Evolutionary conservation across 2,329 filamentous ascomycete genomes (phyloP).

Genomic region (Colletotrichum cuscutae): DNA sequence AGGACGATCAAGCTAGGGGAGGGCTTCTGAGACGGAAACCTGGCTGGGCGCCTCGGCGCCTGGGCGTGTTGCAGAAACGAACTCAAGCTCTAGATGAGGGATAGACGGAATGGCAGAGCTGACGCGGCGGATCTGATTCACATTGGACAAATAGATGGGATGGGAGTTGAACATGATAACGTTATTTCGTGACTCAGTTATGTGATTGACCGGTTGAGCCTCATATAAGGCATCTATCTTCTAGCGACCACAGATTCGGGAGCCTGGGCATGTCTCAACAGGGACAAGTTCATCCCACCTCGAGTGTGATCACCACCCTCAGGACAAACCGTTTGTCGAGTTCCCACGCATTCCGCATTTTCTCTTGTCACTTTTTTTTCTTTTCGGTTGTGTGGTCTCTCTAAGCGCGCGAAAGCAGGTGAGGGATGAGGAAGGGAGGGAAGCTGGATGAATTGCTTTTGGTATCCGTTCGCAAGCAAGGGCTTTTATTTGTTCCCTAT

Average conservation of each 20-base stretch:
- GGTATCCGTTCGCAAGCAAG: slow-evolving; percentile 36
- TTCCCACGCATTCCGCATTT: slow-evolving; percentile 2
- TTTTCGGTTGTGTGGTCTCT: slow-evolving; percentile 7
- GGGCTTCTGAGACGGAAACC: slow-evolving; percentile 59
- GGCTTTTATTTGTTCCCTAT: slow-evolving; percentile 55
- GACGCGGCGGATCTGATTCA: neutral
- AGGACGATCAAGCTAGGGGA: slow-evolving; percentile 73
- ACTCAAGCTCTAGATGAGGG: neutral
- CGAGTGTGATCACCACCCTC: slow-evolving; percentile 17
- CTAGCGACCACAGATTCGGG: slow-evolving; percentile 5
- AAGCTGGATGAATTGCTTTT: slow-evolving; percentile 24
- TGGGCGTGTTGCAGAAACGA: neutral
- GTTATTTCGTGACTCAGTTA: slow-evolving; percentile 28
- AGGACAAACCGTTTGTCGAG: slow-evolving; percentile 22
- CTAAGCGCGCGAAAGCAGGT: slow-evolving; percentile 18
- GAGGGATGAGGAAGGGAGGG: neutral
- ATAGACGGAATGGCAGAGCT: neutral
- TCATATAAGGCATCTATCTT: slow-evolving; percentile 26
- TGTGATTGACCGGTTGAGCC: slow-evolving; percentile 35
- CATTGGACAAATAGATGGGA: neutral
- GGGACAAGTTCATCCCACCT: slow-evolving; percentile 27
- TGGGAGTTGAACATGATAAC: neutral
- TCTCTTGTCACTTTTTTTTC: slow-evolving; percentile 27
- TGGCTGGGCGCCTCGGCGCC: neutral
- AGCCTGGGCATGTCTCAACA: slow-evolving; percentile 5